phyloP scores from a whole-genome alignment of 2,329 filamentous ascomycete species.

The Aphanocladium album region DNA sequence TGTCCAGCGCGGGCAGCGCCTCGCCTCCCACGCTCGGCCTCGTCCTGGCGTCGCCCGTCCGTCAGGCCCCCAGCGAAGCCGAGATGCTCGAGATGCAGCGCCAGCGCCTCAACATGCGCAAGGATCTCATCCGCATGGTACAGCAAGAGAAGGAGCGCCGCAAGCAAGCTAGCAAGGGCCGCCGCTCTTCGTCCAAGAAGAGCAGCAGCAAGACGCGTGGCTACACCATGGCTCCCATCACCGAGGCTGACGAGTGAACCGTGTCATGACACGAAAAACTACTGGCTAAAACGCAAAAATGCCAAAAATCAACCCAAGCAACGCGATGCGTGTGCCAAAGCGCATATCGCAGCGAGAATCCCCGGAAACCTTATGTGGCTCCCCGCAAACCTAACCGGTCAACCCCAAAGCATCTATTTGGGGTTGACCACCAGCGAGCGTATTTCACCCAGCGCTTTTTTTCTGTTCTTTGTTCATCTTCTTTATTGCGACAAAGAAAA shows the following conservation, averaged over 20 bases:
- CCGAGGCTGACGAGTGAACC: slow-evolving; percentile 32
- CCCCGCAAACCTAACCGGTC: neutral
- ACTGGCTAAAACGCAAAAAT: neutral
- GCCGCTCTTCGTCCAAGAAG: slow-evolving; percentile 38
- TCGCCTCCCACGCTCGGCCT: slow-evolving; percentile 26
- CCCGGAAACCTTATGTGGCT: neutral
- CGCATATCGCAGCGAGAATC: neutral
- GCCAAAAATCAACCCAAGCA: neutral
- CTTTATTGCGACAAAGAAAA: neutral
- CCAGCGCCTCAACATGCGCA: slow-evolving; percentile 46
- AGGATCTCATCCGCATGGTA: slow-evolving; percentile 47
- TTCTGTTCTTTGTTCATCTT: neutral
- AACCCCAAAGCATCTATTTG: neutral
- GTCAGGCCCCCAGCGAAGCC: slow-evolving; percentile 34
- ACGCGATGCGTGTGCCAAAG: neutral
- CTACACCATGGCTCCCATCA: slow-evolving; percentile 48
- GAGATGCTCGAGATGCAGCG: slow-evolving; percentile 47
- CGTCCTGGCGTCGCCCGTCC: slow-evolving; percentile 26
- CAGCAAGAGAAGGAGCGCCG: slow-evolving; percentile 52
- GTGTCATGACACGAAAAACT: neutral
- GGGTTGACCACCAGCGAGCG: neutral
- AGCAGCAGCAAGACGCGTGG: slow-evolving; percentile 40
- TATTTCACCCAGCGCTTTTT: neutral
- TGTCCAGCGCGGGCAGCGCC: slow-evolving; percentile 40
- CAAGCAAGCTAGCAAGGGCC: slow-evolving; percentile 35